A percentile compares a stretch with the other conserved stretches of the same genome.
Evolutionary conservation across 805 yeast species (phyloP).

Genomic region (Candida palmyrensis): DNA sequence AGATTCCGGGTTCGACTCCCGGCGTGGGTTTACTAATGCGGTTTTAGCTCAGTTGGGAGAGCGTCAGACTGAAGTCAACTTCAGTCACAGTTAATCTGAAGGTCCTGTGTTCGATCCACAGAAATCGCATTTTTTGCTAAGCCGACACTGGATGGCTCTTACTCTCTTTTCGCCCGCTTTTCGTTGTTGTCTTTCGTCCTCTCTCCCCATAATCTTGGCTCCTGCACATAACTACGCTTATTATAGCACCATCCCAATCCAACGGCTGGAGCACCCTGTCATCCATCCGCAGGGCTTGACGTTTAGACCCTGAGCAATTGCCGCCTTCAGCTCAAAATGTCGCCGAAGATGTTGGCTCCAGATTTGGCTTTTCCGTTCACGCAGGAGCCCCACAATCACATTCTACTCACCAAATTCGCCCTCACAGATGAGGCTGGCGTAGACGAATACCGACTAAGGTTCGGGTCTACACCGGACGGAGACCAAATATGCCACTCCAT

Average conservation of each 20-base stretch:
- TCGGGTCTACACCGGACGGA: no score
- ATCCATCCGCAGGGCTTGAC: no score
- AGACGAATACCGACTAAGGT: slow-evolving; percentile 14
- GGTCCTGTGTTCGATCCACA: slow-evolving; percentile 29
- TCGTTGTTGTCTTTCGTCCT: no score
- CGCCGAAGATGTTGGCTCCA: slow-evolving; percentile 10
- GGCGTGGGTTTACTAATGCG: slow-evolving; percentile 33
- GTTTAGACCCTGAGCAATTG: no score
- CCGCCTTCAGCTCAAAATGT: no score
- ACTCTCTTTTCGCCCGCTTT: no score
- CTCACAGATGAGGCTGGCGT: slow-evolving; percentile 24
- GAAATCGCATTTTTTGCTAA: slow-evolving; percentile 18
- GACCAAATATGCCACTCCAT: slow-evolving; percentile 14
- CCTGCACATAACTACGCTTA: no score
- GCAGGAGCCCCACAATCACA: slow-evolving; percentile 9
- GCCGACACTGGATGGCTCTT: no score
- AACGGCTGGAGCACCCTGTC: no score
- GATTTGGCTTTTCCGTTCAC: slow-evolving; percentile 24
- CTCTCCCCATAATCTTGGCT: no score
- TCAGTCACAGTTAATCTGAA: slow-evolving; percentile 23
- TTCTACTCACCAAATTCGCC: slow-evolving; percentile 17
- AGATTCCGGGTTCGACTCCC: slow-evolving; percentile 64
- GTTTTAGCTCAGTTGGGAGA: slow-evolving; percentile 34
- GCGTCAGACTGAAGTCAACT: slow-evolving; percentile 32
- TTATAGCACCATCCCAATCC: no score